phyloP scores from a whole-genome alignment of 257 asterid species.

The Solanum habrochaites region DNA sequence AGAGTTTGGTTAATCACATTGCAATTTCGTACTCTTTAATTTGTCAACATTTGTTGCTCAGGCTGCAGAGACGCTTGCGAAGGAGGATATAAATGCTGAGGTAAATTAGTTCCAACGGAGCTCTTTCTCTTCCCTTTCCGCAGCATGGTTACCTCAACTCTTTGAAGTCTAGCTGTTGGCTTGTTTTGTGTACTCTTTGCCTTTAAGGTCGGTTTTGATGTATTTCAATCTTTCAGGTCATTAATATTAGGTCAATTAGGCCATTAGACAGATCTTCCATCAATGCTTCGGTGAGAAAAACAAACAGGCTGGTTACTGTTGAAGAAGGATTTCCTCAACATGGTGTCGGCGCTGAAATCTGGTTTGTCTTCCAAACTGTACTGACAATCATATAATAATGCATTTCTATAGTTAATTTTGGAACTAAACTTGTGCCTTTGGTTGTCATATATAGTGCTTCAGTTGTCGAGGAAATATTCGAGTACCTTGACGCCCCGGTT shows the following conservation, averaged over 20 bases:
- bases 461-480: constrained; percentile 48
- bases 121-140: neutral
- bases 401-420: neutral
- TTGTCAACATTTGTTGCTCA: neutral
- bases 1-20: neutral
- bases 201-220: neutral
- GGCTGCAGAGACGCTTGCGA: constrained; percentile 76
- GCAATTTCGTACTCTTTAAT: neutral
- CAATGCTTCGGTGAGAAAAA: constrained; percentile 70
- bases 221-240: constrained; percentile 24
- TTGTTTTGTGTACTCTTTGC: neutral
- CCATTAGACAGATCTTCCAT: constrained; percentile 77
- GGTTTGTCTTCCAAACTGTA: constrained; percentile 19
- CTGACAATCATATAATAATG: neutral
- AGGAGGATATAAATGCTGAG: constrained; percentile 77
- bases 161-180: neutral
- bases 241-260: constrained; percentile 73
- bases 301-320: constrained; percentile 70
- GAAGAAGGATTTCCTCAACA: constrained; percentile 89
- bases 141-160: neutral
- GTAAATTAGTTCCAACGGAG: constrained; percentile 15
- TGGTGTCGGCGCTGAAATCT: constrained; percentile 85
- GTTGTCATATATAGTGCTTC: constrained; percentile 31
- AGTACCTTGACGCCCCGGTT: constrained; percentile 55
- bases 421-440: neutral